Evolutionary conservation across 2,329 filamentous ascomycete genomes (phyloP), one percentile per base, ranked within the genome.

Genomic region (Coleophoma crateriformis): DNA sequence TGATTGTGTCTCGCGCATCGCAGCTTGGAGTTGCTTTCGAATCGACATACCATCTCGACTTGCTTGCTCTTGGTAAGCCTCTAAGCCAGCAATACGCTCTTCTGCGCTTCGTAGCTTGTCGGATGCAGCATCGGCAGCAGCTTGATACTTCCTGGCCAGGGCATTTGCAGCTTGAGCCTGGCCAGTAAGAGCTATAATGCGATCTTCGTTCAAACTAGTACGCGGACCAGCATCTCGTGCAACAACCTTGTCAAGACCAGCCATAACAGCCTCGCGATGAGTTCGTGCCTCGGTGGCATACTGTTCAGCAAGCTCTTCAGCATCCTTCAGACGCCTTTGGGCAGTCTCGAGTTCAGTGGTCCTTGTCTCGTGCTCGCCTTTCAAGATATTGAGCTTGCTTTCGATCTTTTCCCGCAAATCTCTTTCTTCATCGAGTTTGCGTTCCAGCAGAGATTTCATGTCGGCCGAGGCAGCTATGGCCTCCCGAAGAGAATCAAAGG

Each of bases 61-160:
- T 4, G 91, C 87, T 69, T 99, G 94, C 65, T 99, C 94, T 69
- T 99, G 94, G 67, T 97, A 97, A 27, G 90, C 89, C 67, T 99
- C 94, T 3, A 99, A 78, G 7, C 94, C 94, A 5, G 94, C 95
- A 66, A 99, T 97, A 39, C 94, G 85, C 71, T 97, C 95, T 69
- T 99, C 95, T 3, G 94, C 94, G 51, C 87, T 87, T 47, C 94
- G 87, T 47, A 99, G 76, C 65, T 91, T 95, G 63, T 96, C 90
- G 0, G 90, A 87, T 3, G 91, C 90, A 22, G 77, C 72, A 66
- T 99, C 90, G 1, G 91, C 92, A 51, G 95, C 91, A 53, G 85
- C 78, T 66, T 96, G 90, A 59, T 96, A 95, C 62, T 90, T 90
- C 67, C 87, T 88, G 27, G 91, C 90, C 65, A 97, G 72, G 2